These are phyloP conservation scores for Tylopilus rubrobrunneus DNA, from an alignment of 768 basidiomycete species.

Conservation along the genomic window DNA sequence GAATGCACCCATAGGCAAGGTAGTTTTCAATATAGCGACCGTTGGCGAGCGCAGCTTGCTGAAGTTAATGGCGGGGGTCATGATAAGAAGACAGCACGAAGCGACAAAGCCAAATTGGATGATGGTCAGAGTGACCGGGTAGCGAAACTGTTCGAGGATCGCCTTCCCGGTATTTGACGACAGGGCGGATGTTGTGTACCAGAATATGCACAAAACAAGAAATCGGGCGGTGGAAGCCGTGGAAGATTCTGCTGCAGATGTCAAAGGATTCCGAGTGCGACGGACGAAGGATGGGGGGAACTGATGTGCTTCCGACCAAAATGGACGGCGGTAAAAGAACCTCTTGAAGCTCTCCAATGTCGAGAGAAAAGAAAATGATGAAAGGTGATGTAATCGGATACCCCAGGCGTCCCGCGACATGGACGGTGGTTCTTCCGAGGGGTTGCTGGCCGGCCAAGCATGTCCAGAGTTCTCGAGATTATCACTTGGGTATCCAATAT, in stretches of 20 bases:
- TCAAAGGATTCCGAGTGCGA: conserved; percentile 18
- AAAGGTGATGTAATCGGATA: conserved; percentile 1
- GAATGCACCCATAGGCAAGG: conserved; percentile 94
- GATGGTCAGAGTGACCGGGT: conserved; percentile 95
- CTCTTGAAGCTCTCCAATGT: conserved; percentile 16
- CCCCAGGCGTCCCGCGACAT: conserved; percentile 8
- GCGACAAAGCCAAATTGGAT: conserved; percentile 97
- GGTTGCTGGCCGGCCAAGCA: conserved; percentile 24
- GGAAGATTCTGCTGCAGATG: conserved; percentile 13
- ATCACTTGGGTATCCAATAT: conserved; percentile 18
- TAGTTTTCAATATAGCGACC: conserved; percentile 65
- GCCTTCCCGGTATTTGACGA: conserved; percentile 97
- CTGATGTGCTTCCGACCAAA: conserved; percentile 8
- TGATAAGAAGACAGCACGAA: conserved; percentile 77
- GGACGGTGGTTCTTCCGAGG: conserved; percentile 9
- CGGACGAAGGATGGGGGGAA: conserved; percentile 26
- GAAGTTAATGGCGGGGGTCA: conserved; percentile 69
- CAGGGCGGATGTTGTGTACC: conserved; percentile 92
- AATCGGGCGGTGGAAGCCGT: conserved; percentile 47
- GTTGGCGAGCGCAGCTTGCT: conserved; percentile 69
- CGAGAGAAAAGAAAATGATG: conserved; percentile 7
- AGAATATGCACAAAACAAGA: conserved; percentile 77
- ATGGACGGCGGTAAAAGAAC: conserved; percentile 16
- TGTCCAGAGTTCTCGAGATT: conserved; percentile 10
- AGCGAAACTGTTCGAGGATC: conserved; percentile 88